Conservation (phyloP, 352 stramenopile genomes). For the Pythium scleroteichum region DNA sequence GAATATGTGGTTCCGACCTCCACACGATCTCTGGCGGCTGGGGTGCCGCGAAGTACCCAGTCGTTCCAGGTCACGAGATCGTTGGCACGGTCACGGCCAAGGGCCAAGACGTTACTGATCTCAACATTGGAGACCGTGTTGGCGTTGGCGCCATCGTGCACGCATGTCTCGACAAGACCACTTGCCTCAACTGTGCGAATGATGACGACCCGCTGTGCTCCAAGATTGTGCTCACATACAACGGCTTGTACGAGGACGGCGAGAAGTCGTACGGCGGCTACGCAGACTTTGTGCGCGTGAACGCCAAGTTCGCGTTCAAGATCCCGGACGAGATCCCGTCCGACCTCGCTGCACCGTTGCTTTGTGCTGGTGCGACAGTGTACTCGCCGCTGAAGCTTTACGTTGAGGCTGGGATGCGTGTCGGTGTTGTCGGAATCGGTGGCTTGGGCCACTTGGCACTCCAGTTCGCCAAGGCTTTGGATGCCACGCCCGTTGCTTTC, state of each 20-base stretch:
- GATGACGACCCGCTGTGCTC: conserved; percentile 11
- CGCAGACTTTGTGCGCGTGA: conserved; percentile 26
- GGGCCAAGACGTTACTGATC: conserved; percentile 12
- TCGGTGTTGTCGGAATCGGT: conserved; percentile 61
- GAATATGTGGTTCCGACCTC: conserved; percentile 33
- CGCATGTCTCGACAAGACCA: conserved; percentile 10
- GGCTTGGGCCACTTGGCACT: conserved; percentile 70
- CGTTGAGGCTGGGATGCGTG: conserved; percentile 28
- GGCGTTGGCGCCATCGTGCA: conserved; percentile 3
- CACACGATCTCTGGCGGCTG: conserved; percentile 28
- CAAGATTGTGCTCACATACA: conserved; percentile 21
- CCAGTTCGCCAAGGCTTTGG: conserved; percentile 62
- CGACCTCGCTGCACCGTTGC: conserved; percentile 40
- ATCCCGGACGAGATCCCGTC: conserved; percentile 28
- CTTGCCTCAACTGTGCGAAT: conserved; percentile 10
- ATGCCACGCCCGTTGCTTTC: conserved; percentile 43
- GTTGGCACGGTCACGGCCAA: conserved; percentile 20
- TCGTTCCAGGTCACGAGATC: conserved; percentile 34
- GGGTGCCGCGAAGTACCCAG: conserved; percentile 24
- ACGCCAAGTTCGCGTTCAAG: conserved; percentile 25
- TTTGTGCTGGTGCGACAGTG: conserved; percentile 70
- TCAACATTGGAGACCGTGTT: conserved; percentile 13
- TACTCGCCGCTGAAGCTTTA: conserved; percentile 51
- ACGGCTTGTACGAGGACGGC: conserved; percentile 16
- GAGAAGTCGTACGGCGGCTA: neutral